A percentile compares a stretch with the other conserved stretches of the same genome.
Conservation (phyloP, 1,284 basidiomycete species). For the Mycosarcoma mackinlayi region DNA sequence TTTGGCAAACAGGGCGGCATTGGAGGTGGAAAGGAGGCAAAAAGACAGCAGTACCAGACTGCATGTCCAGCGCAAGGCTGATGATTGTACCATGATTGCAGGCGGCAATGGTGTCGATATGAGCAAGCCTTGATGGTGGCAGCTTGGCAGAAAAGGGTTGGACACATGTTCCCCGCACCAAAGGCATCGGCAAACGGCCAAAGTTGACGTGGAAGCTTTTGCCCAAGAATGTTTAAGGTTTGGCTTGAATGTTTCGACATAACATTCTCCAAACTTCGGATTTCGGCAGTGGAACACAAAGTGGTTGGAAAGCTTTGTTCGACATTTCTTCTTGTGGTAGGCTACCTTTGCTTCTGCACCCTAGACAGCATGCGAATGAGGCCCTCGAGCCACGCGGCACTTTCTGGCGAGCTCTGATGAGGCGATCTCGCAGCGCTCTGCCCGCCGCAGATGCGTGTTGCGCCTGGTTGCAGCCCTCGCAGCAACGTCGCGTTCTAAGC, state of each 20-base stretch:
- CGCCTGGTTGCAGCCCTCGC: constrained; percentile 11
- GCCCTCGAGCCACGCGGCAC: neutral
- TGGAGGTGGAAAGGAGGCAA: constrained; percentile 16
- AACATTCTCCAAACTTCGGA: constrained; percentile 13
- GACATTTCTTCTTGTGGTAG: constrained; percentile 24
- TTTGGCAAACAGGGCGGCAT: constrained; percentile 59
- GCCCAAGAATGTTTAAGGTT: constrained; percentile 18
- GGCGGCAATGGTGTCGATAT: neutral
- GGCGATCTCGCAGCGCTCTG: constrained; percentile 24
- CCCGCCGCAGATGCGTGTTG: constrained; percentile 25
- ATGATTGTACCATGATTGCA: constrained; percentile 4
- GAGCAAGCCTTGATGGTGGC: constrained; percentile 2
- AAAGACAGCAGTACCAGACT: constrained; percentile 34
- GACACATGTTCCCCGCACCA: constrained; percentile 4
- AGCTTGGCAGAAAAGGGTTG: constrained; percentile 3
- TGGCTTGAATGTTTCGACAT: neutral
- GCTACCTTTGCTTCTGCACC: neutral
- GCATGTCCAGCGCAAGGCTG: constrained; percentile 11
- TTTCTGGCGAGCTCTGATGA: constrained; percentile 7
- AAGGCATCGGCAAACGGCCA: too few relatives aligned
- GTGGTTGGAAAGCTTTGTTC: constrained; percentile 1
- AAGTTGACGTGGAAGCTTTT: constrained; percentile 38
- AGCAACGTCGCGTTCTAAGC: constrained; percentile 26
- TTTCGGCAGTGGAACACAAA: constrained; percentile 11
- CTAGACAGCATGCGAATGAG: neutral